A percentile compares a stretch with the other conserved stretches of the same genome.
Conservation (phyloP, 306 rosid genomes). For the Vigna trinervia region DNA sequence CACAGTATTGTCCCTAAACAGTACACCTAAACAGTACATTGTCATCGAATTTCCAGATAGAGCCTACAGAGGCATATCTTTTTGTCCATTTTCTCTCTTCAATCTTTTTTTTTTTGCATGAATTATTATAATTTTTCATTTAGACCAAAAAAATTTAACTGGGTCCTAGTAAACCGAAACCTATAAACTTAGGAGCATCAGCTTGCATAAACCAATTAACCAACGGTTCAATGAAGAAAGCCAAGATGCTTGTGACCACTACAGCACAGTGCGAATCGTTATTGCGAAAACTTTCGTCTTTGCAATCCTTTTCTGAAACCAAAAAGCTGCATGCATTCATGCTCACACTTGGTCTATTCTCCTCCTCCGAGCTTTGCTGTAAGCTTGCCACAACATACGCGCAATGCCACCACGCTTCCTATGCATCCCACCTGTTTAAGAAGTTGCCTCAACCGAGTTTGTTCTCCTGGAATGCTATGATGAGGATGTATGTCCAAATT, state of each 20-base stretch:
- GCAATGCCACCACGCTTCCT: slow-evolving; percentile 54
- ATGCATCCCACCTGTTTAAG: slow-evolving; percentile 71
- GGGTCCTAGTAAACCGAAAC: neutral
- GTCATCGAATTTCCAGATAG: no score
- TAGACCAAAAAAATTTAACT: neutral
- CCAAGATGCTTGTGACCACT: slow-evolving; percentile 41
- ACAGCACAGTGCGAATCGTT: slow-evolving; percentile 46
- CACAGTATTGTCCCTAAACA: no score
- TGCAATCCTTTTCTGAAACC: slow-evolving; percentile 61
- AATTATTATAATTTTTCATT: no score
- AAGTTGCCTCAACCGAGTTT: slow-evolving; percentile 55
- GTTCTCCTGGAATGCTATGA: slow-evolving; percentile 63
- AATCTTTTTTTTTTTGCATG: no score
- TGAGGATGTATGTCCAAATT: slow-evolving; percentile 58
- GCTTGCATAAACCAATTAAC: slow-evolving; percentile 17
- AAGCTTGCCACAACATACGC: slow-evolving; percentile 63
- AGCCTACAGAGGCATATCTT: no score
- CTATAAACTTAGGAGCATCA: neutral
- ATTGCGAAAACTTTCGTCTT: slow-evolving; percentile 51
- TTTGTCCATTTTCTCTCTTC: no score
- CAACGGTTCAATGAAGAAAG: slow-evolving; percentile 40
- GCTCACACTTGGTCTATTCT: slow-evolving; percentile 55
- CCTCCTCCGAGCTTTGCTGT: slow-evolving; percentile 51
- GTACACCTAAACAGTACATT: no score
- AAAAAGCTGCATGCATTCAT: slow-evolving; percentile 69